A percentile compares a stretch with the other conserved stretches of the same genome.
Conservation (phyloP, 352 stramenopile genomes). For the Pythium aquatile region DNA sequence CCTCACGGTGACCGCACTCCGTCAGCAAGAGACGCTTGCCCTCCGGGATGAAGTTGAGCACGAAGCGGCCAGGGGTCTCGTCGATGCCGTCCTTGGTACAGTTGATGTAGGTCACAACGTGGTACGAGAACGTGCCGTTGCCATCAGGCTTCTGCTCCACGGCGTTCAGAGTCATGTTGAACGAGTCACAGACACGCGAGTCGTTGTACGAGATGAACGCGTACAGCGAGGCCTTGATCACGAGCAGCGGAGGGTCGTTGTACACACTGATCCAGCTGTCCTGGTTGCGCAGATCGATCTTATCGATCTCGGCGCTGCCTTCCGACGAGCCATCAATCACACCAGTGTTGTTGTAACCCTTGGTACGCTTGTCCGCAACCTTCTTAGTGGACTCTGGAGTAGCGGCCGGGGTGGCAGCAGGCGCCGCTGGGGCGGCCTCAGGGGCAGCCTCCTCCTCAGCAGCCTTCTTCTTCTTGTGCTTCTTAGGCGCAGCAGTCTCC, state of each 20-base stretch:
- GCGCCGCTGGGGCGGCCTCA: conserved; percentile 1
- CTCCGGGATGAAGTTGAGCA: conserved; percentile 85
- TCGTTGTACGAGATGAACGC: conserved; percentile 87
- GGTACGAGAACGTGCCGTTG: conserved; percentile 72
- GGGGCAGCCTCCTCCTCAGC: conserved; percentile 2
- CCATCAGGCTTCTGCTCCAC: conserved; percentile 79
- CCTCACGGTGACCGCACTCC: conserved; percentile 81
- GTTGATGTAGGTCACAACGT: conserved; percentile 86
- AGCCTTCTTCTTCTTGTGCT: conserved; percentile 26
- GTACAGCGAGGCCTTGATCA: conserved; percentile 85
- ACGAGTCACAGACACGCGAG: conserved; percentile 75
- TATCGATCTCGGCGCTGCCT: conserved; percentile 79
- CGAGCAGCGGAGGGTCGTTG: conserved; percentile 70
- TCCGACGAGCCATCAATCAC: conserved; percentile 76
- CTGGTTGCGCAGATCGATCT: conserved; percentile 74
- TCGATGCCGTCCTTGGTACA: conserved; percentile 74
- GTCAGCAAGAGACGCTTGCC: conserved; percentile 75
- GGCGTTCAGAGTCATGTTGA: conserved; percentile 86
- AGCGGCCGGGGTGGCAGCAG: conserved; percentile 8
- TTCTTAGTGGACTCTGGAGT: conserved; percentile 20
- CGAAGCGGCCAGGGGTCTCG: conserved; percentile 72
- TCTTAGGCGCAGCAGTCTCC: conserved; percentile 25
- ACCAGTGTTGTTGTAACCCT: conserved; percentile 71
- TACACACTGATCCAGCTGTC: conserved; percentile 82
- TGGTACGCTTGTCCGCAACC: conserved; percentile 59